Conservation (phyloP, 768 basidiomycete species). For the Fomitopsis pulvina region DNA sequence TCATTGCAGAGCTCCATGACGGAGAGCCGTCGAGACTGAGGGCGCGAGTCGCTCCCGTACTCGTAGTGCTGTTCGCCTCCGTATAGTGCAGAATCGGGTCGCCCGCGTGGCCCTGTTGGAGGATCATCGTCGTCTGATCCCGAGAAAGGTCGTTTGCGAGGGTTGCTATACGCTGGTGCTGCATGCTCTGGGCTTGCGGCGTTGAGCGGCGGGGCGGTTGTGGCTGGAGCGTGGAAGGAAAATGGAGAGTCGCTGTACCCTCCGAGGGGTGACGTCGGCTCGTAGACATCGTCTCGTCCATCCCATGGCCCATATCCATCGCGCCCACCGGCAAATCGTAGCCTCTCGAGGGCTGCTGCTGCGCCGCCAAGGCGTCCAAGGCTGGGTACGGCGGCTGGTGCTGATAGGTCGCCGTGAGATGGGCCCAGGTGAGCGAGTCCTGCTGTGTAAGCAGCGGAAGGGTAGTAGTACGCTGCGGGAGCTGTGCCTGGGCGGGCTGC, state of each 20-base stretch:
- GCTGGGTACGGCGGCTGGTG: slow-evolving; percentile 25
- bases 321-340: slow-evolving; percentile 23
- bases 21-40: slow-evolving; percentile 72
- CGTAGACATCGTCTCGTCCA: slow-evolving; percentile 2
- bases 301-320: slow-evolving; percentile 1
- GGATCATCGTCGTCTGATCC: slow-evolving; percentile 47
- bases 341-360: slow-evolving; percentile 19
- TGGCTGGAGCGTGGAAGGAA: slow-evolving; percentile 68
- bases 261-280: slow-evolving; percentile 25
- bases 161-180: slow-evolving; percentile 26
- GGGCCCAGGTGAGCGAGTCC: slow-evolving; percentile 43
- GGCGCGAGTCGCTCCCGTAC: slow-evolving; percentile 68
- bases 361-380: slow-evolving; percentile 31
- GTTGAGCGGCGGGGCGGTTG: slow-evolving; percentile 17
- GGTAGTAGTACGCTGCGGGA: slow-evolving; percentile 55
- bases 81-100: slow-evolving; percentile 20
- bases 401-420: slow-evolving; percentile 36
- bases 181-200: slow-evolving; percentile 18
- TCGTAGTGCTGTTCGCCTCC: slow-evolving; percentile 44
- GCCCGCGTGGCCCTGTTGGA: slow-evolving; percentile 12
- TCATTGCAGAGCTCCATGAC: slow-evolving; percentile 90
- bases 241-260: slow-evolving; percentile 57
- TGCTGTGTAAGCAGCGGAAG: slow-evolving; percentile 16
- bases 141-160: slow-evolving; percentile 58
- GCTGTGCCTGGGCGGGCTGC: slow-evolving; percentile 65